Conservation (phyloP, 2,329 filamentous ascomycete species). For the Colletotrichum sp. region DNA sequence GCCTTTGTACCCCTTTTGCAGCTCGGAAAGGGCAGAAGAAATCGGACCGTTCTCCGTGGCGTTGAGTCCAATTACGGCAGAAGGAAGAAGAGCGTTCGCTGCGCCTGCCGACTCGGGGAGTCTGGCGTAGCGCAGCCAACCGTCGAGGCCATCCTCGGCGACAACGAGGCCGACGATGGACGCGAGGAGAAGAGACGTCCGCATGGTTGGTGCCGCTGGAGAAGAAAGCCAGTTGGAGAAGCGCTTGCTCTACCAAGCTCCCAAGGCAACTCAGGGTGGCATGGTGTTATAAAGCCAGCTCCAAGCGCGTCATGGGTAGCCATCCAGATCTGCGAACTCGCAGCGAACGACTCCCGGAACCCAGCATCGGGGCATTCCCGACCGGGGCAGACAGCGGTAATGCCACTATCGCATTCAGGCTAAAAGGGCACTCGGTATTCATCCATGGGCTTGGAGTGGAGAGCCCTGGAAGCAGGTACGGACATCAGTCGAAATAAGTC, state of each 20-base stretch:
- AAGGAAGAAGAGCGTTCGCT: constrained; percentile 51
- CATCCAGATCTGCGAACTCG: not conserved
- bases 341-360: not conserved
- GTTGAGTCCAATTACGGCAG: constrained; percentile 58
- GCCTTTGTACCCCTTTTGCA: constrained; percentile 60
- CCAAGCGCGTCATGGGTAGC: not conserved
- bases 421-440: constrained; percentile 11
- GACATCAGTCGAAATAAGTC: not conserved
- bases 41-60: constrained; percentile 59
- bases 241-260: not conserved
- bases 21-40: constrained; percentile 62
- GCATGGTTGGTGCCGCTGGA: constrained; percentile 26
- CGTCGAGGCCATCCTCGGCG: constrained; percentile 66
- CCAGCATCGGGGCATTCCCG: not conserved
- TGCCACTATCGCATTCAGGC: constrained; percentile 13
- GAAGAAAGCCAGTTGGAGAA: not conserved
- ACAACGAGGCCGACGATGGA: constrained; percentile 40
- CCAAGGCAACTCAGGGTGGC: not conserved
- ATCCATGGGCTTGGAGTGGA: constrained; percentile 2
- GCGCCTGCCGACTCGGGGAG: constrained; percentile 38
- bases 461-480: not conserved
- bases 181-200: constrained; percentile 29
- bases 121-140: constrained; percentile 69
- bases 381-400: not conserved
- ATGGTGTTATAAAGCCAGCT: not conserved